Conservation (phyloP, 2,329 filamentous ascomycete genomes). For the Calonectria crousiana region DNA sequence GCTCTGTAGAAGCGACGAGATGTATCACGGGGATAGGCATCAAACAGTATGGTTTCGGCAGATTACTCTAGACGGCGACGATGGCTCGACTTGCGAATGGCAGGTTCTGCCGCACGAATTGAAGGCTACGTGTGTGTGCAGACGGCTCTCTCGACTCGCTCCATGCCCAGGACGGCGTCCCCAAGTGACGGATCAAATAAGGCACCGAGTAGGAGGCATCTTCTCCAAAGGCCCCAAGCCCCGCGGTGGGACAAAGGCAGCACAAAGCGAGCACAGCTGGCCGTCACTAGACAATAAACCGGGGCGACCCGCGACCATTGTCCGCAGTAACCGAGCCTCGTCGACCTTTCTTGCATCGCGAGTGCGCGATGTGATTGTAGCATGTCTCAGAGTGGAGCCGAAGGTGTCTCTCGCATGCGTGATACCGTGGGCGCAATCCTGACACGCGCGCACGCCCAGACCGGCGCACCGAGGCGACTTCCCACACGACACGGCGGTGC, state of each 20-base stretch:
- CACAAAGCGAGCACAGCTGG: conserved; percentile 27
- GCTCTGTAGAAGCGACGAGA: conserved; percentile 29
- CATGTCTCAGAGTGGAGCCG: conserved; percentile 18
- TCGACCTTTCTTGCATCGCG: conserved; percentile 13
- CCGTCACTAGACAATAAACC: conserved; percentile 38
- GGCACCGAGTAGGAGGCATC: not conserved
- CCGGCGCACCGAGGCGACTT: not conserved
- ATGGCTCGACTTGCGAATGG: not conserved
- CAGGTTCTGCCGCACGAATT: conserved; percentile 13
- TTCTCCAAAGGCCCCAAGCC: conserved; percentile 31
- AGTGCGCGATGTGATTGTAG: conserved; percentile 10
- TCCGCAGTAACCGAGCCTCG: conserved; percentile 25
- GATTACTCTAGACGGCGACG: not conserved
- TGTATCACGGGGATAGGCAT: not conserved
- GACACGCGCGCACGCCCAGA: not conserved
- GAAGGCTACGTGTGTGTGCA: not conserved
- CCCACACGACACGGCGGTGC: not conserved
- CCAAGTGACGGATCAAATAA: not conserved
- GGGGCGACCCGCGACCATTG: no score
- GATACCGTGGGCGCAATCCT: not conserved
- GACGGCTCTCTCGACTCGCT: not conserved
- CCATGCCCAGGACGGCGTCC: not conserved
- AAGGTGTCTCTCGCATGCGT: conserved; percentile 15
- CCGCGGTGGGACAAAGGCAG: conserved; percentile 36
- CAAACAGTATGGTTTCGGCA: not conserved